Conservation (phyloP, 2,329 filamentous ascomycete genomes). For the Corniculantispora saksenae region DNA sequence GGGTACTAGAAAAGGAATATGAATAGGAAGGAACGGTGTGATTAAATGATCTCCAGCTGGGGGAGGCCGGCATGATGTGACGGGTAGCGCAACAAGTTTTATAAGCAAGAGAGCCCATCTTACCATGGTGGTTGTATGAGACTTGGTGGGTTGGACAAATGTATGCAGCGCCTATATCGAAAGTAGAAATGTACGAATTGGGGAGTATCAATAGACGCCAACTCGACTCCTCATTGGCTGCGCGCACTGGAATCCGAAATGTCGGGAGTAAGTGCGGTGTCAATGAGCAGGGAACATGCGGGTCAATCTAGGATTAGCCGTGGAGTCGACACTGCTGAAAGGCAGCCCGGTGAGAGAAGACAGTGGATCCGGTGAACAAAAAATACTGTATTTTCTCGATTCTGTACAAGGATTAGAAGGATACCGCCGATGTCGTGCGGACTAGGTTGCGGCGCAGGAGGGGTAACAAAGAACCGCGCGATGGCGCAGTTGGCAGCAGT, state of each 20-base stretch:
- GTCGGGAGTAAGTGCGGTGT: not conserved
- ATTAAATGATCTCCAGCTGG: not conserved
- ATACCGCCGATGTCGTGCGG: not conserved
- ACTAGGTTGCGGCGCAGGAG: not conserved
- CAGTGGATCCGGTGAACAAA: conserved; percentile 19
- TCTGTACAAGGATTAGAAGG: conserved; percentile 5
- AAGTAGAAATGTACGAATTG: not conserved
- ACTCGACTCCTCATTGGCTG: conserved; percentile 3
- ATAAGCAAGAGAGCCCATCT: conserved; percentile 6
- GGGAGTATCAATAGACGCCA: conserved; percentile 3
- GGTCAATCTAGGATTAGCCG: conserved; percentile 17
- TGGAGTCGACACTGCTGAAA: not conserved
- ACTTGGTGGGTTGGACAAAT: conserved; percentile 20
- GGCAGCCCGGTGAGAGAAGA: conserved; percentile 11
- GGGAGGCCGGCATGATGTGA: not conserved
- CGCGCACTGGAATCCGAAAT: not conserved
- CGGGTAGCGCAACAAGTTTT: conserved; percentile 13
- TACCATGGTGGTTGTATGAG: conserved; percentile 16
- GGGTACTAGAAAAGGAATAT: not conserved
- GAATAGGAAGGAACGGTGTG: not conserved
- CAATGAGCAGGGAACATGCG: conserved; percentile 11
- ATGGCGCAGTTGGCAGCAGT: not conserved
- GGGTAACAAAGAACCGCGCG: not conserved
- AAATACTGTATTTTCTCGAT: not conserved
- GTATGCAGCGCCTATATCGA: not conserved